Percentiles rank a stretch among this genome's conserved stretches.
These are phyloP conservation scores for Saccharomycopsis olivae DNA, from an alignment of 805 yeast species.

Conservation along the genomic window DNA sequence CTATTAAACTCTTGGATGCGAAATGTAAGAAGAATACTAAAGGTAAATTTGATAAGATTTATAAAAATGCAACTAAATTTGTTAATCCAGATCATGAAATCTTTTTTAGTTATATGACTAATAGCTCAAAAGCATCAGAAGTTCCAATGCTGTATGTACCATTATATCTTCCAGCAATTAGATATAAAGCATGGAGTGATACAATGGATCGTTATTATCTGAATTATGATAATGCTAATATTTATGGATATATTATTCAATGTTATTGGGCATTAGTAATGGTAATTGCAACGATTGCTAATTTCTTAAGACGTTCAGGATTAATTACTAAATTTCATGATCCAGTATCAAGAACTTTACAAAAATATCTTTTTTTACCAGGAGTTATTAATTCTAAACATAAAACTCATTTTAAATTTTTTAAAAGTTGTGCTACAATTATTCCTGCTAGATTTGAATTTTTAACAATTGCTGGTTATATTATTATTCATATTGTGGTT, in stretches of 20 bases:
- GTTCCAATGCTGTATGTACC: background rate
- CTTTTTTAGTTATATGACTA: background rate
- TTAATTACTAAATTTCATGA: background rate
- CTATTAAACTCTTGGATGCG: too few relatives aligned
- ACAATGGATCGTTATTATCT: background rate
- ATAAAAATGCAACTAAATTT: background rate
- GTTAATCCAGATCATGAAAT: background rate
- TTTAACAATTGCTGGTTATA: slow-evolving; percentile 26
- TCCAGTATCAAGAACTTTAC: background rate
- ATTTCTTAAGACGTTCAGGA: slow-evolving; percentile 7
- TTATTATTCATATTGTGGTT: slow-evolving; percentile 25
- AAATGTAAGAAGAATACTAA: too few relatives aligned
- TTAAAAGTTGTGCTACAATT: slow-evolving; percentile 14
- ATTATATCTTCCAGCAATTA: background rate
- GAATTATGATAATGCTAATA: slow-evolving; percentile 2
- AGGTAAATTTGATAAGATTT: background rate
- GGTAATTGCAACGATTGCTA: background rate
- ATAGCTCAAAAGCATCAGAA: background rate
- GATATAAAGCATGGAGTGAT: background rate
- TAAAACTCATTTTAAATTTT: slow-evolving; percentile 18
- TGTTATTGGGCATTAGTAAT: slow-evolving; percentile 10
- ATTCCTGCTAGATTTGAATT: slow-evolving; percentile 32
- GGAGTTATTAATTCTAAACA: slow-evolving; percentile 21
- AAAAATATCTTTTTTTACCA: background rate
- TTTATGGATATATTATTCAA: slow-evolving; percentile 8